Evolutionary conservation across 78 protist genomes (phyloP).

Genomic region (slime mould (Dictyostelium discoideum)): DNA sequence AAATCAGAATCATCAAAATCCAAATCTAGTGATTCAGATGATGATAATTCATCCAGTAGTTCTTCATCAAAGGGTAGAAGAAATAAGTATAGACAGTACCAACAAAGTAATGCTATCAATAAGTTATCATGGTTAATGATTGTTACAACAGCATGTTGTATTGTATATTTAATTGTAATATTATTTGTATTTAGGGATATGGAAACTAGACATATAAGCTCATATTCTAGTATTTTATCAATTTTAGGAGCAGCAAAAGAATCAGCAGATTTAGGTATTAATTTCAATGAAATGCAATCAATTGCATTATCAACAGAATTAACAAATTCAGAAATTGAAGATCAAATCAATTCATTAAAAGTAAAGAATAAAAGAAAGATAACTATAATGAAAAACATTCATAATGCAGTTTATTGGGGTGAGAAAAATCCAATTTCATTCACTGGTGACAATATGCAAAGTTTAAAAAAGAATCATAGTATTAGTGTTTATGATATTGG

Average conservation of each 20-base stretch:
- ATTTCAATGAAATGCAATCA: not conserved
- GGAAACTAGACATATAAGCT: not conserved
- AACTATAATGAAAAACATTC: slow-evolving; percentile 18
- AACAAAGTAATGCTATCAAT: slow-evolving; percentile 54
- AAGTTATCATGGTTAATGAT: slow-evolving; percentile 37
- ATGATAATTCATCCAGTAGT: not conserved
- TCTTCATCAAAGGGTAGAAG: slow-evolving; percentile 1
- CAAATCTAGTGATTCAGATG: not conserved
- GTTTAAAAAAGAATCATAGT: not conserved
- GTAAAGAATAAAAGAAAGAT: not conserved
- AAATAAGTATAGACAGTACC: not conserved
- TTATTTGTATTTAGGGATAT: slow-evolving; percentile 24
- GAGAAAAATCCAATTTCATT: slow-evolving; percentile 5
- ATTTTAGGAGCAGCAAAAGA: not conserved
- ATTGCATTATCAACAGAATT: not conserved
- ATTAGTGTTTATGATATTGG: slow-evolving; percentile 8
- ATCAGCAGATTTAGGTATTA: too few relatives aligned
- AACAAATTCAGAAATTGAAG: not conserved
- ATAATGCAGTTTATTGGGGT: slow-evolving; percentile 47
- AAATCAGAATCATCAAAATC: not conserved
- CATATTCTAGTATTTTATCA: slow-evolving; percentile 55
- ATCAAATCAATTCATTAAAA: not conserved
- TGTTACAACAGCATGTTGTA: not conserved
- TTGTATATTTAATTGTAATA: slow-evolving; percentile 9
- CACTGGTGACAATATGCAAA: not conserved